Base-by-base conservation (phyloP, 345 rosid species). In the Eutrema japonicum region DNA sequence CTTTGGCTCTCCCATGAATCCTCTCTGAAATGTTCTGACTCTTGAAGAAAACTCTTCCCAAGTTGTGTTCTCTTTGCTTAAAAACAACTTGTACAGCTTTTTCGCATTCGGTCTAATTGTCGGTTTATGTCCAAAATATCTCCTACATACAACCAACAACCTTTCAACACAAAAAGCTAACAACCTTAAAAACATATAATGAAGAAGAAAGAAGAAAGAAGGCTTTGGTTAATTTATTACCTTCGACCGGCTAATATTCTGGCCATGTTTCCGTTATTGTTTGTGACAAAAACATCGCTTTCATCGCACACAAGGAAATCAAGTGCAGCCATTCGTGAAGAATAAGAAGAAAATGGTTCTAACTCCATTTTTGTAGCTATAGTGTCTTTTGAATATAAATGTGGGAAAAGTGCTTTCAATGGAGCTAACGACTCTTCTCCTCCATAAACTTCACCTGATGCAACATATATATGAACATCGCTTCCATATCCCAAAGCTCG, bases 231-330 rank as follows among this genome's bases (percentile, higher is more conserved):
- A 29, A 7, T 38, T 7, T 46, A 51, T 8, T 80, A 92, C 98
- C 99, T 90, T 79, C 97, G 76, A 60, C 99, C 99, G 13, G 98
- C 97, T 81, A 95, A 79, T 27, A 95, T 95, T 70, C 67, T 85
- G 7, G 98, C 99, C 99, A 95, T 95, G 80, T 95, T 95, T 50
- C 99, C 99, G 48, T 95, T 95, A 79, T 96, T 96, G 81, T 95
- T 95, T 52, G 99, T 92, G 49, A 92, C 98, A 64, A 95, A 92
- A 2, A 95, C 97, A 75, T 90, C 96, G 70, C 99, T 95, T 83
- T 88, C 92, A 69, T 92, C 98, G 52, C 98, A 95, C 58, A 92
- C 99, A 40, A 86, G 82, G 67, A 92, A 96, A 80, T 96, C 99
- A 6, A 96, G 90, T 0, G 99, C 99, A 81, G 99, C 99, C 99